Evolutionary conservation across 768 basidiomycete species (phyloP).

Genomic region (Leccinellum albellum): DNA sequence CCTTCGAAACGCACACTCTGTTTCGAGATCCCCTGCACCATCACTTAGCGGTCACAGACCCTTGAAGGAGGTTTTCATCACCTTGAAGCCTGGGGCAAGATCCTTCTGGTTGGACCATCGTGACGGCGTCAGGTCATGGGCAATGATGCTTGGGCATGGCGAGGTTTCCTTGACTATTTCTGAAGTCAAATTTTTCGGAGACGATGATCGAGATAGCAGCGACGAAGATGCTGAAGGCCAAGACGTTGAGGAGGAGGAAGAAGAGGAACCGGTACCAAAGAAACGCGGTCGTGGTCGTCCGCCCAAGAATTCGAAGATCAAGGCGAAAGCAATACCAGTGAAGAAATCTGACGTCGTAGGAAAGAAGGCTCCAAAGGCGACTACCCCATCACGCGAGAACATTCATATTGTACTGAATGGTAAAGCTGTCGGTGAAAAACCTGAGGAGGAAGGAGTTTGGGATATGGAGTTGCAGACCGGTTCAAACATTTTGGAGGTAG

Average conservation of each 20-base stretch:
- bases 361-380: conserved; percentile 45
- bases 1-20: conserved; percentile 26
- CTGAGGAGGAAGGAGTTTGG: conserved; percentile 54
- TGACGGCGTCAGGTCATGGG: conserved; percentile 76
- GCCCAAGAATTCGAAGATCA: conserved; percentile 31
- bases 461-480: conserved; percentile 57
- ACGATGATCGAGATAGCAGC: conserved; percentile 58
- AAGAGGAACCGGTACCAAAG: conserved; percentile 35
- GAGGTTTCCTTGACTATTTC: conserved; percentile 56
- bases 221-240: conserved; percentile 48
- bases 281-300: conserved; percentile 41
- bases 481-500: conserved; percentile 63
- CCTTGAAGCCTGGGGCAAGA: conserved; percentile 58
- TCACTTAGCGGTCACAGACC: conserved; percentile 38
- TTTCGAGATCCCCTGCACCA: conserved; percentile 31
- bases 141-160: conserved; percentile 52
- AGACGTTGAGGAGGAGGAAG: conserved; percentile 44
- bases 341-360: conserved; percentile 34
- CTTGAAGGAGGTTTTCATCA: conserved; percentile 50
- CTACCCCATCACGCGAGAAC: conserved; percentile 38
- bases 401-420: conserved; percentile 67
- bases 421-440: conserved; percentile 41
- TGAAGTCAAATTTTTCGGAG: conserved; percentile 50
- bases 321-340: conserved; percentile 30
- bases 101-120: conserved; percentile 55